These are phyloP conservation scores for Wickerhamomyces pijperi DNA, from an alignment of 805 yeast species.

Conservation along the genomic window DNA sequence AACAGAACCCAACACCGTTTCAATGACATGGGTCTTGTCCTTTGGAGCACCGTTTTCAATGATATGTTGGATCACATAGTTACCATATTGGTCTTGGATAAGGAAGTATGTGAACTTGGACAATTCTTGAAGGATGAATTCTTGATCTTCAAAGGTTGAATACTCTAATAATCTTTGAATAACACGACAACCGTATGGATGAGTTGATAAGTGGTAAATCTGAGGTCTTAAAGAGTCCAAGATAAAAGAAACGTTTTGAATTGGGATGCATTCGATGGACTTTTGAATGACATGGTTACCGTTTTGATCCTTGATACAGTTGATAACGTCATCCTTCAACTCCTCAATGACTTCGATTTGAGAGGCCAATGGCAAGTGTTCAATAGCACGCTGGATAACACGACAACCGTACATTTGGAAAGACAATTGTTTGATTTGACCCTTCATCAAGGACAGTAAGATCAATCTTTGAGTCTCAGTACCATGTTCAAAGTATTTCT, in stretches of 20 bases:
- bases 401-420: constrained; percentile 97
- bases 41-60: constrained; percentile 66
- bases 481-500: constrained; percentile 84
- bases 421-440: constrained; percentile 64
- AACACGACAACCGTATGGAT: constrained; percentile 96
- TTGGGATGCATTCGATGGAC: constrained; percentile 79
- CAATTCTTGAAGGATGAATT: constrained; percentile 57
- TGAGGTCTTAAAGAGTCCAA: constrained; percentile 56
- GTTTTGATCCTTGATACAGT: constrained; percentile 86
- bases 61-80: constrained; percentile 93
- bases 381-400: constrained; percentile 90
- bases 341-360: constrained; percentile 64
- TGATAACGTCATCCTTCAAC: constrained; percentile 46
- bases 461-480: constrained; percentile 54
- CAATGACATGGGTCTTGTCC: constrained; percentile 52
- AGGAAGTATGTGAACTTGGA: constrained; percentile 61
- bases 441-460: constrained; percentile 60
- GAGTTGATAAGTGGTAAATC: constrained; percentile 80
- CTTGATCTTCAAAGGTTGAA: constrained; percentile 55
- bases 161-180: constrained; percentile 85
- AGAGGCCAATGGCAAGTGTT: constrained; percentile 50
- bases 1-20: constrained; percentile 58
- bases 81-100: constrained; percentile 95
- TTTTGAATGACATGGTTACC: constrained; percentile 98
- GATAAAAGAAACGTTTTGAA: constrained; percentile 57